Evolutionary conservation across 257 asterid genomes (phyloP), one percentile per base, ranked within the genome.

Genomic region (Ilex aquifolium): DNA sequence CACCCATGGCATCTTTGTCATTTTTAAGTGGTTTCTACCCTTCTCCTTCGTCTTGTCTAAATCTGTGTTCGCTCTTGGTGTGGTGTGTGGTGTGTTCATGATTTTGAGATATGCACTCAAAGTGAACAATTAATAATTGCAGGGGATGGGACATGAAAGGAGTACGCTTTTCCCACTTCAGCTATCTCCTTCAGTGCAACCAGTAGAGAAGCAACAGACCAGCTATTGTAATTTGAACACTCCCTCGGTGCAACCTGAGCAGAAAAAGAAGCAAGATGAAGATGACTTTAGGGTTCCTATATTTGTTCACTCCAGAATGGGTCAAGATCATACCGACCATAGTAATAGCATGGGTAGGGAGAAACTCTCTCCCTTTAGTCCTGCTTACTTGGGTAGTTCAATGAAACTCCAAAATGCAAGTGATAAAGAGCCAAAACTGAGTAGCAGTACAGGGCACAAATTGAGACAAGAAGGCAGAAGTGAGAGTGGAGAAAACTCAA

Each of bases 211-310:
- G 66, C 76, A 70, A 15, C 46, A 65, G 60, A 44, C 63, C 39
- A 65, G 48, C 12, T 72, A 66, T 60, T 67, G 79, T 21, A 74
- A 77, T 67, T 53, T 74, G 57, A 71, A 65, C 69, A 36, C 71
- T 44, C 79, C 82, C 29, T 48, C 42, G 62, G 46, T 69, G 57
- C 79, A 75, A 62, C 72, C 27, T 21, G 77, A 78, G 72, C 78
- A 62, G 67, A 72, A 72, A 67, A 81, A 76, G 77, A 79, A 65
- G 32, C 65, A 46, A 14, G 83, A 81, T 42, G 92, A 82, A 57
- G 88, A 88, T 74, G 95, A 91, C 63, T 85, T 80, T 61, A 78
- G 76, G 62, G 93, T 91, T 72, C 95, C 96, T 32, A 74, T 79
- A 51, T 80, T 88, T 65, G 44, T 68, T 55, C 76, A 76, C 40